Conservation (phyloP, 768 basidiomycete genomes). For the Cystofilobasidium bisporidii region DNA sequence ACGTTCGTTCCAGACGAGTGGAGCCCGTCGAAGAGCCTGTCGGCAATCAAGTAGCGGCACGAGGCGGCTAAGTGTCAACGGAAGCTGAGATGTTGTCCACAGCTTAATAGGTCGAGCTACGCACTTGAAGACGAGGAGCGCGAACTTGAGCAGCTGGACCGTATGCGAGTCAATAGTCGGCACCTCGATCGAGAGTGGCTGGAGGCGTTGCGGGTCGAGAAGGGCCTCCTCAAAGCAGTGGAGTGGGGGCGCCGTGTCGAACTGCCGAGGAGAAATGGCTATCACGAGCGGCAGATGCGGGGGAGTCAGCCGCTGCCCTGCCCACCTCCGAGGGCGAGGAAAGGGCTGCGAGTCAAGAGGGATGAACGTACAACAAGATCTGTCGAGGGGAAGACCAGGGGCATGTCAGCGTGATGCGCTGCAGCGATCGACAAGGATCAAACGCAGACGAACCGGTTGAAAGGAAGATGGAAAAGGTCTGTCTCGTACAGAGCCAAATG, state of each 20-base stretch:
- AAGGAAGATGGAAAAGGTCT: slow-evolving; percentile 31
- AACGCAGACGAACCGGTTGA: slow-evolving; percentile 23
- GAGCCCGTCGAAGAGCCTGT: slow-evolving; percentile 19
- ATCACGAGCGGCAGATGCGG: background rate
- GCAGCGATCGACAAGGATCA: background rate
- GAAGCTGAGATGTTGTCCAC: too few relatives aligned
- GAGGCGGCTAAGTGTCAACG: too few relatives aligned
- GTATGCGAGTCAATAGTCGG: slow-evolving; percentile 19
- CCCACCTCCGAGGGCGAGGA: too few relatives aligned
- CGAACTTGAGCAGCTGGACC: slow-evolving; percentile 14
- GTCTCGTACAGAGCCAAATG: too few relatives aligned
- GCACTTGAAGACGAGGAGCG: background rate
- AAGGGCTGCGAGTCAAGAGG: background rate
- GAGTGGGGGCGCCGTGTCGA: slow-evolving; percentile 22
- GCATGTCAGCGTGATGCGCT: too few relatives aligned
- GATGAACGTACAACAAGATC: slow-evolving; percentile 23
- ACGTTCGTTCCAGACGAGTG: slow-evolving; percentile 1
- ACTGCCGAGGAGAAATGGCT: slow-evolving; percentile 18
- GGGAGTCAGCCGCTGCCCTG: too few relatives aligned
- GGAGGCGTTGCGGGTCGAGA: slow-evolving; percentile 6
- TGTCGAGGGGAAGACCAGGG: background rate
- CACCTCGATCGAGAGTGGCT: slow-evolving; percentile 2
- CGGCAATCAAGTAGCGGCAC: too few relatives aligned
- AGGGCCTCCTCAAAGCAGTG: slow-evolving; percentile 19
- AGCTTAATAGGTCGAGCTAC: background rate